Base-by-base conservation (phyloP, 371 early-diverging fungal species). In the Smittium mucronatum region DNA sequence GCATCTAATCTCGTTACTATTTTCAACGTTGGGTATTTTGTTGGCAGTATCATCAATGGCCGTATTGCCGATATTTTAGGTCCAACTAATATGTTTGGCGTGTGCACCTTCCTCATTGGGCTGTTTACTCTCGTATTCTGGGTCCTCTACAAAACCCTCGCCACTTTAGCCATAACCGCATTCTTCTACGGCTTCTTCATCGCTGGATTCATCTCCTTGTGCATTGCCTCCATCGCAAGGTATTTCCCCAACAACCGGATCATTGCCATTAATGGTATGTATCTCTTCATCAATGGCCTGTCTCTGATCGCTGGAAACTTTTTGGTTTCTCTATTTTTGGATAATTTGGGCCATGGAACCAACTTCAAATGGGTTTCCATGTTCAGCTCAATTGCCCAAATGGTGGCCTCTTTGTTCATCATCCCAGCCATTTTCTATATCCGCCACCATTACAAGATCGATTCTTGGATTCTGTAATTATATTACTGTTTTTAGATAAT, bases 41-140 rank as follows among this genome's bases (percentile, higher is more conserved):
- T 77, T n/a, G 79, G 79, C 25, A 71, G 84, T 61, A 70, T 83
- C 36, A 58, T 68, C 0, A 74, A 77, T 0, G 84, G 84, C 0
- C 69, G 79, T 25, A 70, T 79, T 30, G 77, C 84, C 0, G 84
- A 83, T 59, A 61, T 70, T 34, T 67, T 77, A 0, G 83, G 83
- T 2, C 73, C 79, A 31, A 72, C 81, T 36, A 83, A 83, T 34
- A 75, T 80, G 57, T 63, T 82, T n/a, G 73, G 80, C 29, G 33
- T 75, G 0, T 83, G 79, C 73, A 73, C 80, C 26, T 58, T 72
- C 25, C 33, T 83, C 25, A 78, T 83, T 0, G 80, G 79, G 0
- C 58, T 72, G 31, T 73, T 77, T n/a, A 65, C 76, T 25, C 72
- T 84, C 30, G 81, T 78, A 15, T 61, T 84, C 69, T 83, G 83